A percentile compares a stretch with the other conserved stretches of the same genome.
Conservation (phyloP, 768 basidiomycete species). For the Russula sp. region DNA sequence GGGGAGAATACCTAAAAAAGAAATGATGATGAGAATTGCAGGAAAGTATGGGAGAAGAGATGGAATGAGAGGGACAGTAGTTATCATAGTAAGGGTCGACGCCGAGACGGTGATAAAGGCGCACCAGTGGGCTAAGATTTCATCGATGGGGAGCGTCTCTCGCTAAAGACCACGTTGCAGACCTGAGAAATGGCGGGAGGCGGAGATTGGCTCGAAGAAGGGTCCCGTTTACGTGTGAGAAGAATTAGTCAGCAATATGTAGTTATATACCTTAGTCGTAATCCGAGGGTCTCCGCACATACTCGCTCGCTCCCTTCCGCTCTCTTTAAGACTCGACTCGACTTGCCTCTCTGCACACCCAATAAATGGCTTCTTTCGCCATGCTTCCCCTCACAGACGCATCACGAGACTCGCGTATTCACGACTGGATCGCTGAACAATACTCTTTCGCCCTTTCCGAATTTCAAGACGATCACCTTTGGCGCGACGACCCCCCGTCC, state of each 20-base stretch:
- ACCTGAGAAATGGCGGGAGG: conserved; percentile 15
- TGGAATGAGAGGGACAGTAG: neutral
- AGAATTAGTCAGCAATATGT: conserved; percentile 17
- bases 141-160: conserved; percentile 13
- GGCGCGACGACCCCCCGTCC: conserved; percentile 26
- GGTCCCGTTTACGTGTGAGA: conserved; percentile 27
- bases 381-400: conserved; percentile 27
- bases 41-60: neutral
- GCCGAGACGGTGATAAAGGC: conserved; percentile 13
- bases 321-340: conserved; percentile 19
- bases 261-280: conserved; percentile 17
- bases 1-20: neutral
- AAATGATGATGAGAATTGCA: neutral
- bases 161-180: conserved; percentile 24
- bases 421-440: conserved; percentile 31
- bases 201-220: conserved; percentile 28
- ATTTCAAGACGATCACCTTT: conserved; percentile 16
- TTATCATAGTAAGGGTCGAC: conserved; percentile 2
- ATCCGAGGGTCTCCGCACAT: neutral
- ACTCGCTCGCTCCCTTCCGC: conserved; percentile 21
- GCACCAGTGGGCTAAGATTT: neutral
- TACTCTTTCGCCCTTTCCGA: conserved; percentile 30
- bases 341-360: neutral
- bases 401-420: conserved; percentile 30
- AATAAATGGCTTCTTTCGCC: conserved; percentile 24